Conservation (phyloP, 164 flowering plant species). For the Warburgia ugandensis region DNA sequence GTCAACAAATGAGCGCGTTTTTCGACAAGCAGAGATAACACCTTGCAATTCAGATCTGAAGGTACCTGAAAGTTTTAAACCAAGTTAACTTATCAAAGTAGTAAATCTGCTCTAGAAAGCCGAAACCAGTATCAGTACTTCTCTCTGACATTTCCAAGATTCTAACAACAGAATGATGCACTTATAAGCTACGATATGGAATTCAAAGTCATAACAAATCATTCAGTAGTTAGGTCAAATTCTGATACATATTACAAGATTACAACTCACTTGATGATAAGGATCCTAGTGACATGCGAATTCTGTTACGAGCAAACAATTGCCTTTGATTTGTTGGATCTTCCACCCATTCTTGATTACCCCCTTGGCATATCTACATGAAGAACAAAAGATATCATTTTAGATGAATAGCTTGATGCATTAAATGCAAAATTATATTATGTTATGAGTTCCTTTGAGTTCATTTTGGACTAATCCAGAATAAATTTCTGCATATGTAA, state of each 20-base stretch:
- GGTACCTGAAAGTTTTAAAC: conserved; percentile 34
- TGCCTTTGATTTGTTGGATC: conserved; percentile 80
- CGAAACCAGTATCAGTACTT: no score
- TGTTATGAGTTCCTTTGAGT: no score
- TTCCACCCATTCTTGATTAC: conserved; percentile 72
- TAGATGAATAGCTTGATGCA: neutral
- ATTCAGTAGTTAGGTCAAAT: neutral
- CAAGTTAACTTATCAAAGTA: conserved; percentile 4
- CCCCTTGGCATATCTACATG: conserved; percentile 54
- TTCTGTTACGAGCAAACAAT: conserved; percentile 72
- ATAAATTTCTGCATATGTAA: no score
- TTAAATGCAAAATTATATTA: no score
- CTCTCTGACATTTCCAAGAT: no score
- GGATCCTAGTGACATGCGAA: conserved; percentile 47
- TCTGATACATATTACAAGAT: neutral
- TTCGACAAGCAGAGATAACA: conserved; percentile 59
- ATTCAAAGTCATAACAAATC: no score
- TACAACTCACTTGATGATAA: conserved; percentile 44
- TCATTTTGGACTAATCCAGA: no score
- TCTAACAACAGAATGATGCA: no score
- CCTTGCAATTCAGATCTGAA: conserved; percentile 62
- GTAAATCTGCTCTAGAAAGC: no score
- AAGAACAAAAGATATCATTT: neutral
- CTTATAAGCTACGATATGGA: no score
- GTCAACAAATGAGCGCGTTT: conserved; percentile 62